These are phyloP conservation scores for Cerioporus squamosus DNA, from an alignment of 1,284 basidiomycete species.

Conservation along the genomic window DNA sequence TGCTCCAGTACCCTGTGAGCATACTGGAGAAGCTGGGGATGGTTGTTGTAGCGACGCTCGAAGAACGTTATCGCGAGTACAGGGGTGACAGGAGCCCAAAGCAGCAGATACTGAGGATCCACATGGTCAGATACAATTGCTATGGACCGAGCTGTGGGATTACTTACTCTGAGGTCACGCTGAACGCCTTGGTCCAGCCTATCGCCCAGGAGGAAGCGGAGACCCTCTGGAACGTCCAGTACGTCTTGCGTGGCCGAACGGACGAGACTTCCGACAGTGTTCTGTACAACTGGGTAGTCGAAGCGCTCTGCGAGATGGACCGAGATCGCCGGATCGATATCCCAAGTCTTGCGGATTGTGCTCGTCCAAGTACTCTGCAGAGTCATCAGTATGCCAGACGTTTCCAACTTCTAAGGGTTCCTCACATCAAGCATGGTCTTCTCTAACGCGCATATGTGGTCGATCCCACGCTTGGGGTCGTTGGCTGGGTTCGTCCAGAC, in stretches of 20 bases:
- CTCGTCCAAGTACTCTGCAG: conserved; percentile 70
- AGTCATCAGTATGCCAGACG: conserved; percentile 8
- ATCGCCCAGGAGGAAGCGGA: conserved; percentile 83
- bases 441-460: conserved; percentile 63
- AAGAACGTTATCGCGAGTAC: conserved; percentile 88
- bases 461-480: conserved; percentile 69
- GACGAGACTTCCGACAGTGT: conserved; percentile 80
- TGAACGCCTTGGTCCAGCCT: conserved; percentile 57
- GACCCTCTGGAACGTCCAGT: conserved; percentile 78
- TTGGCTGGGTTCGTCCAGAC: conserved; percentile 94
- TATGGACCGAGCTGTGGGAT: neutral
- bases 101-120: conserved; percentile 70
- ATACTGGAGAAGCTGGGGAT: conserved; percentile 93
- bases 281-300: conserved; percentile 63
- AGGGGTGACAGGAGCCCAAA: conserved; percentile 92
- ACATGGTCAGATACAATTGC: neutral
- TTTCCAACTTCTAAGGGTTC: neutral
- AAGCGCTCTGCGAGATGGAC: conserved; percentile 89
- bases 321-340: conserved; percentile 81
- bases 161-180: conserved; percentile 74
- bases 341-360: conserved; percentile 81
- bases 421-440: conserved; percentile 64
- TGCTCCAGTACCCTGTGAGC: conserved; percentile 95
- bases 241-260: conserved; percentile 75
- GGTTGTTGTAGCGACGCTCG: conserved; percentile 81